Conservation (phyloP, 2,329 filamentous ascomycete species). For the Rutstroemia sp. region DNA sequence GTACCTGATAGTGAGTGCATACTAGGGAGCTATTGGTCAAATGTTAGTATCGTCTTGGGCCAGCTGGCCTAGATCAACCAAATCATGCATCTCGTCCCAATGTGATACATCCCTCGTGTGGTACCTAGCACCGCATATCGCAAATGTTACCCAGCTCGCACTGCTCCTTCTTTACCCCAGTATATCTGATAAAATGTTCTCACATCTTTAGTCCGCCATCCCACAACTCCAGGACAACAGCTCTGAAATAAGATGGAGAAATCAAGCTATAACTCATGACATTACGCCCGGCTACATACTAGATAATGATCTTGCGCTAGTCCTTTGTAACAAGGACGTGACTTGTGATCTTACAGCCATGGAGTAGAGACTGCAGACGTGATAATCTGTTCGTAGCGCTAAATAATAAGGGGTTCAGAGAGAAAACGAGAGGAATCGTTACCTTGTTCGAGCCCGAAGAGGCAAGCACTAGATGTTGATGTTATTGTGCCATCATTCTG, state of each 20-base stretch:
- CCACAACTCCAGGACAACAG: slow-evolving; percentile 42
- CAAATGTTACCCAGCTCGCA: neutral
- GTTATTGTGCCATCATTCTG: neutral
- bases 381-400: slow-evolving; percentile 47
- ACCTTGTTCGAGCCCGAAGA: too few species aligned
- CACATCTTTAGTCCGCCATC: slow-evolving; percentile 49
- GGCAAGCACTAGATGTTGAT: neutral
- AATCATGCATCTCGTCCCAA: too few species aligned
- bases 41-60: too few species aligned
- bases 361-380: slow-evolving; percentile 38
- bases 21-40: too few species aligned
- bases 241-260: slow-evolving; percentile 43
- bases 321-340: slow-evolving; percentile 20
- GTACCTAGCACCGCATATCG: neutral
- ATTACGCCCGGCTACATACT: slow-evolving; percentile 17
- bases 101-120: too few species aligned
- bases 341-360: slow-evolving; percentile 46
- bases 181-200: slow-evolving; percentile 35
- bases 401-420: neutral
- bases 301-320: slow-evolving; percentile 42
- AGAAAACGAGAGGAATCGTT: neutral
- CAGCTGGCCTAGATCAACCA: too few species aligned
- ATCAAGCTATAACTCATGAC: slow-evolving; percentile 19
- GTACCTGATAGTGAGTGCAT: too few species aligned
- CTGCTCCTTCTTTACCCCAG: neutral